Evolutionary conservation across 2,329 filamentous ascomycete species (phyloP), one percentile per base, ranked within the genome.

Genomic region (Fusarium sp.): DNA sequence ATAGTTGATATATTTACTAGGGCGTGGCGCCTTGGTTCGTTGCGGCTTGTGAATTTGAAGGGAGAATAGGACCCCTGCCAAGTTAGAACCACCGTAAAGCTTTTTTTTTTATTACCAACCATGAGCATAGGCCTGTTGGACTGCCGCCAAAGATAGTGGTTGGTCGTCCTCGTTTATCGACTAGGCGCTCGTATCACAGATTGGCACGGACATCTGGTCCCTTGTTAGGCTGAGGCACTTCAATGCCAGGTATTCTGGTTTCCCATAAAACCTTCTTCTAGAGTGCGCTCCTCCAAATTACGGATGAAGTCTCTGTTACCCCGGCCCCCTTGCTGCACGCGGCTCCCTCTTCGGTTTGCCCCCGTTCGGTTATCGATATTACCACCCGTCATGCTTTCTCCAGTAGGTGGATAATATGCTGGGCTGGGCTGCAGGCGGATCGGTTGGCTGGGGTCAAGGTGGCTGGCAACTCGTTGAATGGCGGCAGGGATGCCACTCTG

Each of bases 381-480:
- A 5, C 56, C 64, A 20, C 70, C 58, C 22, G 89, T 86, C 74
- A 93, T 90, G 12, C 94, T 93, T 71, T 98, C 95, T 9, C 92
- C 90, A 3, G 95, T 93, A 22, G 96, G 96, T 13, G 96, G 96
- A 75, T 98, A 99, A 81, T 99, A 99, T 3, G 96, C 96, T 7
- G 96, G 96, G 74, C 94, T 98, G 4, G 96, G 96, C 78, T 99
- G 96, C 60, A 98, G 82, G 52, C 96, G 89, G 75, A 99, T 98
- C 0, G 96, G 96, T 65, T 94, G 93, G 74, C 90, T 98, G 3
- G 96, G 96, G 77, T 99, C 96, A 46, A 99, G 87, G 80, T 98
- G 95, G 78, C 94, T 97, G 44, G 96, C 96, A 24, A 99, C 96
- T 74, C 96, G 88, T 81, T 99, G 96, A 62, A 99, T 93, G 5